Percentiles rank a stretch among this genome's conserved stretches.
These are phyloP conservation scores for Arxiozyma slooffiae DNA, from an alignment of 1,139 yeast species.

Conservation along the genomic window DNA sequence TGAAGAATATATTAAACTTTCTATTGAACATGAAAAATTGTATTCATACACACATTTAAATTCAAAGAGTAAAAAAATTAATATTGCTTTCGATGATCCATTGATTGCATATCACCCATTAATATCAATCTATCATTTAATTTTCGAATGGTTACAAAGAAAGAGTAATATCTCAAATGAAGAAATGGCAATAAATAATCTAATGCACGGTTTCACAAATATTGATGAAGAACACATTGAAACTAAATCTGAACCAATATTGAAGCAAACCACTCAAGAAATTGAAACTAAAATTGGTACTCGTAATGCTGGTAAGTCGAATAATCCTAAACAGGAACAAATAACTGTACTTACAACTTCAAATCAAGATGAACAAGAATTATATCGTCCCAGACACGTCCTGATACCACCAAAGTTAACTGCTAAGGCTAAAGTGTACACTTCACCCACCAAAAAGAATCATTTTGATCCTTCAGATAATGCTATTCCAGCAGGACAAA, in stretches of 20 bases:
- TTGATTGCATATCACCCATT: constrained; percentile 83
- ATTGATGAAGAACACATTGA: constrained; percentile 4
- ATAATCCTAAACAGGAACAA: not conserved
- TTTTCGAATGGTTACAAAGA: constrained; percentile 53
- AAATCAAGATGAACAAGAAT: not conserved
- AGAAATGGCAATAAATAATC: constrained; percentile 2
- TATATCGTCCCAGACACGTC: not conserved
- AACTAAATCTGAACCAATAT: constrained; percentile 4
- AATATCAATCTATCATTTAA: constrained; percentile 73
- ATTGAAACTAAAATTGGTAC: not conserved
- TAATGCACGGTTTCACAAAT: not conserved
- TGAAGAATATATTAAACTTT: constrained; percentile 47
- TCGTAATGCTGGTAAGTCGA: not conserved
- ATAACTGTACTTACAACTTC: not conserved
- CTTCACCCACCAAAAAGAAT: constrained; percentile 34
- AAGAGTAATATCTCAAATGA: constrained; percentile 8
- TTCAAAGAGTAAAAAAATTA: not conserved
- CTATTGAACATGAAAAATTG: constrained; percentile 18
- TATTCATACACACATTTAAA: constrained; percentile 1
- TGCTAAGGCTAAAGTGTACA: constrained; percentile 59
- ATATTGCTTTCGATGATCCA: constrained; percentile 51
- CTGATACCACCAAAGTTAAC: constrained; percentile 30
- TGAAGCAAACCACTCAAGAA: not conserved
- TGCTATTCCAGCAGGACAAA: not conserved
- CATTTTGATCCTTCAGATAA: constrained; percentile 8